A percentile compares a stretch with the other conserved stretches of the same genome.
Conservation (phyloP, 2,329 filamentous ascomycete genomes). For the Ascosphaera apis region DNA sequence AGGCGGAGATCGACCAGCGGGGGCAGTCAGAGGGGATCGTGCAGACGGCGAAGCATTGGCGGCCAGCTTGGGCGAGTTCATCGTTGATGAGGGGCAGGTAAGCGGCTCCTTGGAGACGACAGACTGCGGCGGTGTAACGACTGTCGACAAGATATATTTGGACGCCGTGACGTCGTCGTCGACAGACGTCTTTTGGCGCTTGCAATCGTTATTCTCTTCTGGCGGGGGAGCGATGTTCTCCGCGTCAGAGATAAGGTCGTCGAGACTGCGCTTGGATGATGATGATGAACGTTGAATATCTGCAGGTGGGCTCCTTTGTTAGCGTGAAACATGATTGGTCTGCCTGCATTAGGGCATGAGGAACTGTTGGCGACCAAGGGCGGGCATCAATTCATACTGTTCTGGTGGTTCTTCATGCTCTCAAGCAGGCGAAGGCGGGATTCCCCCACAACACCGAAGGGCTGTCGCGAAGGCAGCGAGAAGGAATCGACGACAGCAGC, state of each 20-base stretch:
- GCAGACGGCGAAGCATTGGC: too few relatives aligned
- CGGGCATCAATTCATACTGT: conserved; percentile 10
- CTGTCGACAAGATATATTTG: too few relatives aligned
- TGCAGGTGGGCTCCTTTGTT: conserved; percentile 20
- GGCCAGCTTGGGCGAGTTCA: too few relatives aligned
- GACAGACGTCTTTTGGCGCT: too few relatives aligned
- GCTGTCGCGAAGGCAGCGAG: conserved; percentile 10
- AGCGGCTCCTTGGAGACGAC: conserved; percentile 26
- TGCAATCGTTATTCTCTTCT: too few relatives aligned
- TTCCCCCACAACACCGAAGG: conserved; percentile 12
- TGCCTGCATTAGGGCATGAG: conserved; percentile 25
- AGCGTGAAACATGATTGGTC: conserved; percentile 21
- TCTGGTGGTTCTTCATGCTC: conserved; percentile 17
- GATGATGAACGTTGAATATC: conserved; percentile 12
- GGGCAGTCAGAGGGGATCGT: conserved; percentile 38
- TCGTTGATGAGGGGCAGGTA: too few relatives aligned
- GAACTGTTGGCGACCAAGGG: too few relatives aligned
- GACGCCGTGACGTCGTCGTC: conserved; percentile 12
- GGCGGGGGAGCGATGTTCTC: conserved; percentile 36
- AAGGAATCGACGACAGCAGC: conserved; percentile 9
- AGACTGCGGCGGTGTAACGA: too few relatives aligned
- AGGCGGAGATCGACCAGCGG: conserved; percentile 60
- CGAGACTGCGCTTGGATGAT: conserved; percentile 24
- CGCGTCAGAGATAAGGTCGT: conserved; percentile 25
- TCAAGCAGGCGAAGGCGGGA: conserved; percentile 11